These are phyloP conservation scores for Candida patagonica DNA, from an alignment of 805 yeast genomes.

Conservation along the genomic window DNA sequence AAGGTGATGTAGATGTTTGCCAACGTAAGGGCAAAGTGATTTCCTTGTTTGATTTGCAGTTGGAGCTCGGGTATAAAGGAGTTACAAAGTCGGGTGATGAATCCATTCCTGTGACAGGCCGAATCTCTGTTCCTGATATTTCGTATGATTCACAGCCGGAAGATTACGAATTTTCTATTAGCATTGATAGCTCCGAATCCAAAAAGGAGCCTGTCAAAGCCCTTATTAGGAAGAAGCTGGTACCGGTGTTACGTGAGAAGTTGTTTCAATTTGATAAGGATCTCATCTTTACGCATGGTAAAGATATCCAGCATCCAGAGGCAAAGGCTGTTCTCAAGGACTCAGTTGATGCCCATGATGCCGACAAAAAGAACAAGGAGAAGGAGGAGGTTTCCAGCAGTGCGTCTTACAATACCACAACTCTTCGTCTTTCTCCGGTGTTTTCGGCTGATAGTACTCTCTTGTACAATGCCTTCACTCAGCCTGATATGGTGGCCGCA, in stretches of 20 bases:
- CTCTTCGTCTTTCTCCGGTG: conserved; percentile 63
- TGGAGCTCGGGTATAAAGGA: conserved; percentile 54
- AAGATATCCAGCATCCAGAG: conserved; percentile 77
- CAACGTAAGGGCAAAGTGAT: conserved; percentile 97
- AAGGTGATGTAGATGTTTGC: conserved; percentile 95
- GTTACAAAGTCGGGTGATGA: conserved; percentile 16
- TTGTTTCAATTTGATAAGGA: conserved; percentile 67
- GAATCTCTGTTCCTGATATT: conserved; percentile 79
- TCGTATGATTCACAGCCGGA: conserved; percentile 85
- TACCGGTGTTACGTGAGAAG: conserved; percentile 59
- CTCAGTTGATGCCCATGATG: conserved; percentile 1
- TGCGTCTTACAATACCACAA: conserved; percentile 69
- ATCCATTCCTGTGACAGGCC: conserved; percentile 48
- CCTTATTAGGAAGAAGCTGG: conserved; percentile 43
- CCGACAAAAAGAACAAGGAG: conserved; percentile 3
- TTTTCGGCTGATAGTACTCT: conserved; percentile 88
- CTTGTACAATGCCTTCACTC: conserved; percentile 65
- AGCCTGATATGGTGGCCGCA: conserved; percentile 70
- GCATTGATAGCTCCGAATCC: conserved; percentile 46
- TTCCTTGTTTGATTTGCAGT: conserved; percentile 72
- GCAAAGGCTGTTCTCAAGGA: conserved; percentile 18
- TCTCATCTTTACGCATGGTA: conserved; percentile 63
- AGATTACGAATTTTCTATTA: conserved; percentile 77
- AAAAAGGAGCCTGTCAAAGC: conserved; percentile 39
- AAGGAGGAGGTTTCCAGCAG: conserved; percentile 16